These are phyloP conservation scores for Salix udensis DNA, from an alignment of 345 rosid species.

Conservation along the genomic window DNA sequence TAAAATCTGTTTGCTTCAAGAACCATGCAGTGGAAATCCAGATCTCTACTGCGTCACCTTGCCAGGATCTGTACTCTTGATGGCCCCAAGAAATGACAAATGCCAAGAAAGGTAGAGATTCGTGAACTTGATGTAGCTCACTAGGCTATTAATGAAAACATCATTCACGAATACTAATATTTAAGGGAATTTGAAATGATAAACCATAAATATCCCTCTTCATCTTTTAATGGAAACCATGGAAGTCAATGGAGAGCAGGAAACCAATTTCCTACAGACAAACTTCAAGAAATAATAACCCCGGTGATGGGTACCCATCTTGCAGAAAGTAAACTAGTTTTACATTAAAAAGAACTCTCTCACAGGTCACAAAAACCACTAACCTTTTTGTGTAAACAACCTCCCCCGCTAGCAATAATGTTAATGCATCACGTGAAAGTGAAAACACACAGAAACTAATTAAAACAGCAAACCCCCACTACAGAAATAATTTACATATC, in stretches of 20 bases:
- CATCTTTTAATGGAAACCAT: neutral
- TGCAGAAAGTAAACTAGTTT: slow-evolving; percentile 21
- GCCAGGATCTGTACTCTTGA: neutral
- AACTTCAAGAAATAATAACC: slow-evolving; percentile 23
- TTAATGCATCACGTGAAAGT: slow-evolving; percentile 21
- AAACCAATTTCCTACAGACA: neutral
- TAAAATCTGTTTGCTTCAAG: no score
- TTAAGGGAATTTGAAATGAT: slow-evolving; percentile 1
- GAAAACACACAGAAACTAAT: slow-evolving; percentile 13
- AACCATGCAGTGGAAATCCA: neutral
- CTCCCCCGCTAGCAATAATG: neutral
- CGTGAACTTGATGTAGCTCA: neutral
- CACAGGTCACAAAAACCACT: slow-evolving; percentile 12
- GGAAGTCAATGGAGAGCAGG: neutral
- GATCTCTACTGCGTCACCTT: neutral
- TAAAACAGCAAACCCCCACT: neutral
- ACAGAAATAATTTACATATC: neutral
- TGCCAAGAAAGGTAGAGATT: neutral
- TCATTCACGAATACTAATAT: neutral
- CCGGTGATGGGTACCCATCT: slow-evolving; percentile 24
- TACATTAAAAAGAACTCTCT: slow-evolving; percentile 17
- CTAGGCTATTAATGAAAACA: neutral
- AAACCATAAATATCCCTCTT: slow-evolving; percentile 10
- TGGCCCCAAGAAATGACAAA: neutral
- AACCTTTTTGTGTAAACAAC: slow-evolving; percentile 8